These are phyloP conservation scores for Aureobasidium sp. DNA, from an alignment of 2,329 filamentous ascomycete genomes.

Conservation along the genomic window DNA sequence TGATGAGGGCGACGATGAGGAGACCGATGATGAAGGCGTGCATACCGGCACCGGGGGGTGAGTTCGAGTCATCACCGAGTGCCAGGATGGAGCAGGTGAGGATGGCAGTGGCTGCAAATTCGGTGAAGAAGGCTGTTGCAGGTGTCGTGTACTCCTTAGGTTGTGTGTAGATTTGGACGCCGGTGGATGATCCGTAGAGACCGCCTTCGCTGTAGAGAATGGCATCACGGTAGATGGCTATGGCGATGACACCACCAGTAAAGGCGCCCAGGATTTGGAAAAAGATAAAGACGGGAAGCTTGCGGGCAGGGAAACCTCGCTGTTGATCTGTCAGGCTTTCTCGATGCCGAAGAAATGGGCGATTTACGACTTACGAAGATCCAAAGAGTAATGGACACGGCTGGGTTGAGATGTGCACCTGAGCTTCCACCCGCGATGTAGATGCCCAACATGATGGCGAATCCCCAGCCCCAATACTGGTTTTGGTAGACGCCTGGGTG, in stretches of 20 bases:
- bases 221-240: constrained; percentile 34
- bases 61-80: constrained; percentile 22
- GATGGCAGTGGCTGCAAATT: constrained; percentile 26
- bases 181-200: constrained; percentile 17
- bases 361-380: constrained; percentile 23
- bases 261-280: constrained; percentile 48
- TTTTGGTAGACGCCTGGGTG: constrained; percentile 17
- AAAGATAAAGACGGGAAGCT: constrained; percentile 42
- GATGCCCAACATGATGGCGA: constrained; percentile 43
- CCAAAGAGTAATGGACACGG: constrained; percentile 34
- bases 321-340: background rate
- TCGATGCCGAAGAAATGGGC: background rate
- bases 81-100: constrained; percentile 36
- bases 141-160: constrained; percentile 21
- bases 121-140: constrained; percentile 39
- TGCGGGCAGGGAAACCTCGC: constrained; percentile 44
- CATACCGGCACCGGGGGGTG: constrained; percentile 39
- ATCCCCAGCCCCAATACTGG: constrained; percentile 39
- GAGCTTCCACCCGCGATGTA: constrained; percentile 36
- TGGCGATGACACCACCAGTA: constrained; percentile 39
- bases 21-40: constrained; percentile 43
- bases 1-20: constrained; percentile 29
- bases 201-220: constrained; percentile 33
- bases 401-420: constrained; percentile 41
- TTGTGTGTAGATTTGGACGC: constrained; percentile 22